Conservation (phyloP, 202 grass and related monocot genomes). For the Dendrocalamus latiflorus region DNA sequence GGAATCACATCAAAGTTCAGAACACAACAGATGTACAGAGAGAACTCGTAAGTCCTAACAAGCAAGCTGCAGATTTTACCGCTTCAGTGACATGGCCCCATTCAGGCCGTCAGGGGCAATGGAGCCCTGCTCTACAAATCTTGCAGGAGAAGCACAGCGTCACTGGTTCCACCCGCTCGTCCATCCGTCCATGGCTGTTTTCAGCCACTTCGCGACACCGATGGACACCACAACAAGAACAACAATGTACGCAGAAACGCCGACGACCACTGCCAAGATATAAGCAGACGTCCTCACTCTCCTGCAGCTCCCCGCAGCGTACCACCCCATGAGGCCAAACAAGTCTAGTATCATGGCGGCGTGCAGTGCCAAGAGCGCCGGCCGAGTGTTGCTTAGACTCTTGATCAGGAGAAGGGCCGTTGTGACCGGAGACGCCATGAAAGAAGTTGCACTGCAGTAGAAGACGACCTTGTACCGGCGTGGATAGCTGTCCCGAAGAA, state of each 20-base stretch:
- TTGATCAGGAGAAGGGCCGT: slow-evolving; percentile 39
- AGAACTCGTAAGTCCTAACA: too few species aligned
- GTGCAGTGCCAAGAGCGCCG: slow-evolving; percentile 27
- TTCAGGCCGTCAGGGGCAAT: too few species aligned
- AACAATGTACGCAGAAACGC: slow-evolving; percentile 22
- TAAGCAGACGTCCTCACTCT: neutral
- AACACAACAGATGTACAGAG: neutral
- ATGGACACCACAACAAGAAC: slow-evolving; percentile 12
- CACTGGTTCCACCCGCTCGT: neutral
- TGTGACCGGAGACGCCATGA: slow-evolving; percentile 50
- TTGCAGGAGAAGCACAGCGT: neutral
- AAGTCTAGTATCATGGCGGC: slow-evolving; percentile 38
- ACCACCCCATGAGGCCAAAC: slow-evolving; percentile 37
- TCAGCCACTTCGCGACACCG: slow-evolving; percentile 13
- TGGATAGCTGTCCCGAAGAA: too few species aligned
- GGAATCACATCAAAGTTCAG: neutral
- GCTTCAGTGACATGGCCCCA: too few species aligned
- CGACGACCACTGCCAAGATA: slow-evolving; percentile 31
- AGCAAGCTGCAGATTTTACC: too few species aligned
- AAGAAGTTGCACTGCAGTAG: slow-evolving; percentile 45
- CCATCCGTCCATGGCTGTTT: neutral
- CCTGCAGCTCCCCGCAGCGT: slow-evolving; percentile 36
- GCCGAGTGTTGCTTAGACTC: neutral
- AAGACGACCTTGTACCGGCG: slow-evolving; percentile 26
- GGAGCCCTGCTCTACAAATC: slow-evolving; percentile 1